A percentile compares a stretch with the other conserved stretches of the same genome.
Evolutionary conservation across 148 eudicot species (phyloP).

Genomic region (Chenopodium album): DNA sequence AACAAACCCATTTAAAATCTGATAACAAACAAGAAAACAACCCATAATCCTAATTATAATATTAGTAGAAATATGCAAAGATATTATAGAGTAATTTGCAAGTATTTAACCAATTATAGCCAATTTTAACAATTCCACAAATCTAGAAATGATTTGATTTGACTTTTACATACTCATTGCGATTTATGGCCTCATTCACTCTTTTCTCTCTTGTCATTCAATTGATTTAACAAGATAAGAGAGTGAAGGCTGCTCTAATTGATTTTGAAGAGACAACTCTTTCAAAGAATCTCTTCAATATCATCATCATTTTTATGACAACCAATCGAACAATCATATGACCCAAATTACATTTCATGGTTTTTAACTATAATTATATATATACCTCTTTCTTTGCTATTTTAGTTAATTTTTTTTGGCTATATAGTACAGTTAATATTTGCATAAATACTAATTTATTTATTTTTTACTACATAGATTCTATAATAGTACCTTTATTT

Average conservation of each 20-base stretch:
- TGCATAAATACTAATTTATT: background rate
- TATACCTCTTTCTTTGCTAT: slow-evolving; percentile 20
- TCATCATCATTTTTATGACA: background rate
- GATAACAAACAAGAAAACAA: too few relatives aligned
- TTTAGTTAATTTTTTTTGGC: background rate
- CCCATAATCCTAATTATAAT: too few relatives aligned
- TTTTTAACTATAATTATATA: background rate
- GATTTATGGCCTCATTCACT: background rate
- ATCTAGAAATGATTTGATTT: background rate
- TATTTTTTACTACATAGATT: background rate
- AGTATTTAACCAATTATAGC: background rate
- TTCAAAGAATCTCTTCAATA: slow-evolving; percentile 20
- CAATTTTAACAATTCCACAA: background rate
- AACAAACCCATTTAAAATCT: too few relatives aligned
- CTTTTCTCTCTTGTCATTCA: background rate
- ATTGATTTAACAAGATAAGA: slow-evolving; percentile 4
- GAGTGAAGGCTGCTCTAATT: background rate
- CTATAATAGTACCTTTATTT: background rate
- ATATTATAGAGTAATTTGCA: too few relatives aligned
- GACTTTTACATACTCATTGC: background rate
- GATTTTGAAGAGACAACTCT: slow-evolving; percentile 20
- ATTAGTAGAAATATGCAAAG: too few relatives aligned
- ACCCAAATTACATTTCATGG: background rate
- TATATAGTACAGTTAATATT: background rate
- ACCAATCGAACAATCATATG: slow-evolving; percentile 9